Evolutionary conservation across 345 rosid species (phyloP).

Genomic region (Populus ilicifolia): DNA sequence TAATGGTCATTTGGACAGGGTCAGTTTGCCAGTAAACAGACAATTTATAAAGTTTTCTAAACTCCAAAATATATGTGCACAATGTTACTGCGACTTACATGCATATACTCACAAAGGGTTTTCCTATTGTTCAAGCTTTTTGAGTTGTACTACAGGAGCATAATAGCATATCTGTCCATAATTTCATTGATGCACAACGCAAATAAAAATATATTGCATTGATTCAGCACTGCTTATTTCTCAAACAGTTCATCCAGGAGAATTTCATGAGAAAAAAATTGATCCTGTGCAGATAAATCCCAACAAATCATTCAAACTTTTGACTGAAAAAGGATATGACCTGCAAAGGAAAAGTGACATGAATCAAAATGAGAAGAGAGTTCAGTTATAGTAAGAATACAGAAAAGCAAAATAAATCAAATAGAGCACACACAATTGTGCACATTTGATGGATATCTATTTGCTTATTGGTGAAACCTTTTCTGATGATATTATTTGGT

Average conservation of each 20-base stretch:
- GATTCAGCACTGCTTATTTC: background rate
- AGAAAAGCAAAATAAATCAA: background rate
- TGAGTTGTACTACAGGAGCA: background rate
- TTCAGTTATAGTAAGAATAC: background rate
- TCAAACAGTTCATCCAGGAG: background rate
- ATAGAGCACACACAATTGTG: background rate
- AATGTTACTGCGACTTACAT: background rate
- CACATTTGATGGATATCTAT: background rate
- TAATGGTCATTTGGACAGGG: background rate
- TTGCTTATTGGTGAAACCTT: background rate
- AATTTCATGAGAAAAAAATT: background rate
- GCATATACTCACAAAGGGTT: background rate
- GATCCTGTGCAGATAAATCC: background rate
- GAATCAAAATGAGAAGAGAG: background rate
- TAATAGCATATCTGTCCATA: background rate
- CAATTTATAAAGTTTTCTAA: background rate
- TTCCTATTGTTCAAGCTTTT: background rate
- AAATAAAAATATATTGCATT: background rate
- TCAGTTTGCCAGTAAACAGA: background rate
- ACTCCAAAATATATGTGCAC: background rate
- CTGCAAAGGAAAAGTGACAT: slow-evolving; percentile 43
- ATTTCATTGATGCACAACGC: background rate
- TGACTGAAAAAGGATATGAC: slow-evolving; percentile 84
- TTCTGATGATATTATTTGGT: background rate
- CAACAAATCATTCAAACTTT: slow-evolving; percentile 7